Conservation (phyloP, 2,329 filamentous ascomycete species). For the Pseudocercospora ulei region DNA sequence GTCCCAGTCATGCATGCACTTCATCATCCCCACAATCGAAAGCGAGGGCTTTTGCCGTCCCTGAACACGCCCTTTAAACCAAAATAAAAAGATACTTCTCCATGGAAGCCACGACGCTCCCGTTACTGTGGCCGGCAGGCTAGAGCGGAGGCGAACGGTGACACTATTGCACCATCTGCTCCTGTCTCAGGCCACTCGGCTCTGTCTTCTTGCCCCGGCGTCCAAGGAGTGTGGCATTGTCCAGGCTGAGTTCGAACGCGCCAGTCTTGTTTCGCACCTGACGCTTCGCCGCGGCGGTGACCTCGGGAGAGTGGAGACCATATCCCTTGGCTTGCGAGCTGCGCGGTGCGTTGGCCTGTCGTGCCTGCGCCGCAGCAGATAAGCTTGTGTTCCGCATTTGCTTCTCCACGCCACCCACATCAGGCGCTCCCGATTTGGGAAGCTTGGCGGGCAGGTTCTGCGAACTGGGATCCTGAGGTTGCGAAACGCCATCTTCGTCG, state of each 20-base stretch:
- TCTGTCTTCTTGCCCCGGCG: conserved; percentile 50
- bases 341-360: conserved; percentile 44
- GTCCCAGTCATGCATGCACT: too few relatives aligned
- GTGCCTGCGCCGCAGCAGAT: conserved; percentile 53
- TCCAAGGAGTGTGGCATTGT: conserved; percentile 80
- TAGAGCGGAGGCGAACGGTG: too few relatives aligned
- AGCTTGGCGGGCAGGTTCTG: conserved; percentile 53
- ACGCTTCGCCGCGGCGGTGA: conserved; percentile 72
- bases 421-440: conserved; percentile 50
- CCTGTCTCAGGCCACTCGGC: conserved; percentile 41
- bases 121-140: too few relatives aligned
- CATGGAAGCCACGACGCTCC: too few relatives aligned
- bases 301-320: conserved; percentile 75
- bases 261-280: conserved; percentile 65
- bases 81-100: too few relatives aligned
- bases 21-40: too few relatives aligned
- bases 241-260: conserved; percentile 82
- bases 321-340: conserved; percentile 58
- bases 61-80: too few relatives aligned
- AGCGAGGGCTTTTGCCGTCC: too few relatives aligned
- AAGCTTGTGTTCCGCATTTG: conserved; percentile 78
- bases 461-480: conserved; percentile 43
- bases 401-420: conserved; percentile 68
- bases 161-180: conserved; percentile 27
- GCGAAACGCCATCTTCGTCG: conserved; percentile 53